Evolutionary conservation across 139 green algal species (phyloP), one percentile per base, ranked within the genome.

Genomic region (Astrephomene gubernaculifera): DNA sequence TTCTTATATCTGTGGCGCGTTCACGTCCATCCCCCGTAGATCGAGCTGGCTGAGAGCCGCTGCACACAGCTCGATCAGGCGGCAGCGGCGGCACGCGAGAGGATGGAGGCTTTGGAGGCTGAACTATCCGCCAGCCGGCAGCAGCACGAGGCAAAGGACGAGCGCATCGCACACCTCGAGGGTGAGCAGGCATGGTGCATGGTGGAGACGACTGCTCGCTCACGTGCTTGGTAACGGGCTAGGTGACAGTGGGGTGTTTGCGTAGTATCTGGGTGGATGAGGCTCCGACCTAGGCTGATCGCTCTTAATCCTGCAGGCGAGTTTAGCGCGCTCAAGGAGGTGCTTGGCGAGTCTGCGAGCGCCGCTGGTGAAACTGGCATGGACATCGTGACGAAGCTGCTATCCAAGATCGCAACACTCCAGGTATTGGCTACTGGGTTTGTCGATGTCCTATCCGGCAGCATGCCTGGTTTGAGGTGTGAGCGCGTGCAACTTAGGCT

Each of bases 281-380:
- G n/a, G n/a, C n/a, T n/a, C n/a, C n/a, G n/a, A n/a, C n/a, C n/a
- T n/a, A n/a, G n/a, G n/a, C n/a, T 44, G 35, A 6, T 25, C 35
- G 52, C 87, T 25, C 64, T 69, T 83, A 81, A 60, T 29, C n/a
- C 54, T 38, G 41, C 88, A 94, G 92, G 87, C 9, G 94, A 98
- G 82, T 92, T 97, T 73, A 93, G 92, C 31, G 94, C 95, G 9
- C 83, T 98, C 69, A 90, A 94, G 85, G 91, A 91, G 65, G 92
- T 92, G 39, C 90, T 95, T 25, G 94, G 93, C 5, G 92, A 92
- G 9, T 91, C 88, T 0, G 29, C 43, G 1, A 21, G 43, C 4
- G 17, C 43, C 1, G 63, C 8, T 2, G 63, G 78, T 31, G 78
- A 43, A 10, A 91, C 86, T 8, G 89, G 96, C 87, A 82, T 87